phyloP scores from a whole-genome alignment of 257 asterid species.

The Fraxinus anomala region DNA sequence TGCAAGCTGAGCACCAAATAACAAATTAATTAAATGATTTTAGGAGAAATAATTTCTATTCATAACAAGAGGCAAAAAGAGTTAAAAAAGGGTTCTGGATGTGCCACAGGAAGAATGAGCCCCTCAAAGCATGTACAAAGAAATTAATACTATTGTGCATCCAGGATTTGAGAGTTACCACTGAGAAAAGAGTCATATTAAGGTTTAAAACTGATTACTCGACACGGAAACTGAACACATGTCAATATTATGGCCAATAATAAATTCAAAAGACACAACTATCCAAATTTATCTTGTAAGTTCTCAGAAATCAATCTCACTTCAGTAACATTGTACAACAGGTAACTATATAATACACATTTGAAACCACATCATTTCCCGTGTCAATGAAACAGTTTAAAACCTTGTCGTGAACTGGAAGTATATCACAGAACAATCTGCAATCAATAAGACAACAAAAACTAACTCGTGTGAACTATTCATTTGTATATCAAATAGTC shows the following conservation, averaged over 20 bases:
- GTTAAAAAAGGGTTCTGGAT: not conserved
- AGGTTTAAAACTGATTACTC: not conserved
- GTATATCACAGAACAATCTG: not conserved
- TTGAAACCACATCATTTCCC: not conserved
- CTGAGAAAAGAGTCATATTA: not conserved
- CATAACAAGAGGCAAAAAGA: not conserved
- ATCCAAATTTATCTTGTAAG: not conserved
- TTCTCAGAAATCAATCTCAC: not conserved
- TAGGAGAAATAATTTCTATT: not conserved
- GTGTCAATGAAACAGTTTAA: not conserved
- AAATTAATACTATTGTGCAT: not conserved
- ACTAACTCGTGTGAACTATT: not conserved
- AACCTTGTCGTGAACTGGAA: not conserved
- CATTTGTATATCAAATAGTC: not conserved
- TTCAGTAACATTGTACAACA: not conserved
- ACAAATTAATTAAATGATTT: slow-evolving; percentile 25
- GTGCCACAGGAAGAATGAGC: not conserved
- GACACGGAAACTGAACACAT: not conserved
- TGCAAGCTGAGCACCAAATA: slow-evolving; percentile 62
- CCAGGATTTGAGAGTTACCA: not conserved
- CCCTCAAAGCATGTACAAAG: not conserved
- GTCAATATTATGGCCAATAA: not conserved
- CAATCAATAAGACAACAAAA: not conserved
- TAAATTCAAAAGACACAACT: slow-evolving; percentile 1
- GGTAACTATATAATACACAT: not conserved